Percentiles rank a stretch among this genome's conserved stretches.
phyloP scores from a whole-genome alignment of 164 flowering plant genomes.

The Chimonanthus praecox region DNA sequence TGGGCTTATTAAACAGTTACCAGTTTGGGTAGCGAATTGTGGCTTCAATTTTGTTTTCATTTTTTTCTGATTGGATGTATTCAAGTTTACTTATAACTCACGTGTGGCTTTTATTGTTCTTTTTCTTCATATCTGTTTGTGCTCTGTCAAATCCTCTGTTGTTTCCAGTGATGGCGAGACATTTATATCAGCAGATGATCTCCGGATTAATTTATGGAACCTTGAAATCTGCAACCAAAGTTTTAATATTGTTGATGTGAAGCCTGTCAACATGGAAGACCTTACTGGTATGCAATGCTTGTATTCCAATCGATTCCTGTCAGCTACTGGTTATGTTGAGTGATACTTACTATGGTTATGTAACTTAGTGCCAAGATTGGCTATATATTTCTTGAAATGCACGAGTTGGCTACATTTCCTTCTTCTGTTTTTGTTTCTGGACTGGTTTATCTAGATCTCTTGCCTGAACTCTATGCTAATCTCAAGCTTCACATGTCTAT shows the following conservation, averaged over 20 bases:
- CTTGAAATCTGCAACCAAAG: slow-evolving; percentile 83
- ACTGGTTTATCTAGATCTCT: neutral
- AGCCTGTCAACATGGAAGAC: slow-evolving; percentile 91
- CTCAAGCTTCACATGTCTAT: too few species aligned
- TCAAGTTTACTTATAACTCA: too few species aligned
- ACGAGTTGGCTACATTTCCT: neutral
- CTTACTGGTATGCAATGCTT: slow-evolving; percentile 49
- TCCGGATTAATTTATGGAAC: slow-evolving; percentile 76
- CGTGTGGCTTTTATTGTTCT: too few species aligned
- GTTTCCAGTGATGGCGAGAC: too few species aligned
- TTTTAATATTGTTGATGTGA: slow-evolving; percentile 86
- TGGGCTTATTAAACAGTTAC: too few species aligned
- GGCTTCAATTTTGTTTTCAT: too few species aligned
- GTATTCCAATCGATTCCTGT: neutral
- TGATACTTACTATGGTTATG: neutral
- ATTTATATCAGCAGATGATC: too few species aligned
- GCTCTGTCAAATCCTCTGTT: too few species aligned
- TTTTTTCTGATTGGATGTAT: too few species aligned
- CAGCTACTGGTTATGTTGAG: neutral
- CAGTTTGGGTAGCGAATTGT: too few species aligned
- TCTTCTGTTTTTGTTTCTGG: neutral
- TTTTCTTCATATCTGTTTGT: too few species aligned
- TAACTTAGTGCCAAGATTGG: neutral
- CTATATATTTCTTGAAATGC: neutral
- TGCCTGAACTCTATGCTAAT: neutral